Evolutionary conservation across 345 rosid genomes (phyloP), one percentile per base, ranked within the genome.

Genomic region (Conringia planisiliqua): DNA sequence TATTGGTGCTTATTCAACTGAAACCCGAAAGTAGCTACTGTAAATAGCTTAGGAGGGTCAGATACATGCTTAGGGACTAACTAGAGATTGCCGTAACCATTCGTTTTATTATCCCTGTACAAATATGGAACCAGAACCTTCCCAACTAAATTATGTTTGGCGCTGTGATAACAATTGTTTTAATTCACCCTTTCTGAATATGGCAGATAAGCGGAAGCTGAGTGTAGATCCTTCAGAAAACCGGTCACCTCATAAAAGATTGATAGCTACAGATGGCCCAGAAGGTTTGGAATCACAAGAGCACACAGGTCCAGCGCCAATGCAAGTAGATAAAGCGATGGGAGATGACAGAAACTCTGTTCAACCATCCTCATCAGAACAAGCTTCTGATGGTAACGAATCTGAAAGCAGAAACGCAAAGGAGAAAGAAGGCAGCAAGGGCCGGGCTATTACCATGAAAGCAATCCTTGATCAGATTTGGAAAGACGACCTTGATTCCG

Each of bases 401-500:
- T 66, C 81, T 30, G 80, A 56, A 46, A 57, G 71, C 46, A 66
- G 76, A 58, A 70, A 42, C 24, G 65, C 40, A n/a, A 84, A 72
- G 69, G 72, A 5, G 20, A 83, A 72, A 47, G 78, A 64, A 42
- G 72, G 66, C 33, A 9, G 56, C 57, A 81, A 43, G 44, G 55
- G 60, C 51, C 78, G 70, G 16, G 71, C 76, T 46, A 44, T 78
- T 27, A 86, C 83, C 69, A 79, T 20, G 78, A 76, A 86, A 7
- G 90, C 91, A 27, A 84, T 87, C 62, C 83, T 84, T 33, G 56
- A 62, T 33, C 96, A 87, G 75, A 63, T 92, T 6, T 90, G 97
- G 97, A 90, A 92, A 70, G 94, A 92, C 51, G 97, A 90, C 50
- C 82, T 90, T 74, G 79, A 83, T 38, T 86, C 91, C 1, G 98